These are phyloP conservation scores for Acanthamoeba lenticulata DNA, from an alignment of 208 protist genomes.

Conservation along the genomic window DNA sequence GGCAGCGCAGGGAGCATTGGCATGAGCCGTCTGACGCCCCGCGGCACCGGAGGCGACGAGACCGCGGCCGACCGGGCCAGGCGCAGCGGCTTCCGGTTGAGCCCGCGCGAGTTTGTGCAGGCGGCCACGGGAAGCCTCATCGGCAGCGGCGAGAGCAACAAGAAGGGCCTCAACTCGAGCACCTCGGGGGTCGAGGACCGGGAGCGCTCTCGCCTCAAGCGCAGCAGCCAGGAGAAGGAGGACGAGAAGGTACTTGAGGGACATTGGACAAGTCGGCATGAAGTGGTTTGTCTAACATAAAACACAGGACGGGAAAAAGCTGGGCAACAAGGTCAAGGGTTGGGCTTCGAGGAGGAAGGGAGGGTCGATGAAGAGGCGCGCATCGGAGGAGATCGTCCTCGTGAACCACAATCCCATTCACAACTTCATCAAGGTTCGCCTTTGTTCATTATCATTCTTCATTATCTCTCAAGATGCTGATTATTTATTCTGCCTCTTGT, in stretches of 20 bases:
- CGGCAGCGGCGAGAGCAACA: not conserved
- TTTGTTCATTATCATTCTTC: too few relatives aligned
- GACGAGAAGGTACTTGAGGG: constrained; percentile 5
- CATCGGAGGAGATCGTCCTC: not conserved
- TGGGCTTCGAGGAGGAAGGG: constrained; percentile 4
- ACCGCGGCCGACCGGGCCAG: not conserved
- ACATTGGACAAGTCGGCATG: not conserved
- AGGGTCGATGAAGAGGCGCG: not conserved
- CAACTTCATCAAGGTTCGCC: not conserved
- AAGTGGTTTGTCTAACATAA: not conserved
- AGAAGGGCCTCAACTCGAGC: not conserved
- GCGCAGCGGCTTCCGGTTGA: not conserved
- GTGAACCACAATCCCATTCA: constrained; percentile 26
- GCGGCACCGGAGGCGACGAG: not conserved
- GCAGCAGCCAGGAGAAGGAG: not conserved
- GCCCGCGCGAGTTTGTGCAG: not conserved
- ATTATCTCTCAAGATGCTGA: not conserved
- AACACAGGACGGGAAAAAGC: not conserved
- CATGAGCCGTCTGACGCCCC: not conserved
- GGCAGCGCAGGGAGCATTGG: not conserved
- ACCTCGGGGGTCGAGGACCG: not conserved
- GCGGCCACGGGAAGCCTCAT: not conserved
- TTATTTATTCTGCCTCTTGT: not conserved
- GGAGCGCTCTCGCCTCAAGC: not conserved
- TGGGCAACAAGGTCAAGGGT: constrained; percentile 10